A percentile compares a stretch with the other conserved stretches of the same genome.
Conservation (phyloP, 306 rosid genomes). For the Lupinus albus region DNA sequence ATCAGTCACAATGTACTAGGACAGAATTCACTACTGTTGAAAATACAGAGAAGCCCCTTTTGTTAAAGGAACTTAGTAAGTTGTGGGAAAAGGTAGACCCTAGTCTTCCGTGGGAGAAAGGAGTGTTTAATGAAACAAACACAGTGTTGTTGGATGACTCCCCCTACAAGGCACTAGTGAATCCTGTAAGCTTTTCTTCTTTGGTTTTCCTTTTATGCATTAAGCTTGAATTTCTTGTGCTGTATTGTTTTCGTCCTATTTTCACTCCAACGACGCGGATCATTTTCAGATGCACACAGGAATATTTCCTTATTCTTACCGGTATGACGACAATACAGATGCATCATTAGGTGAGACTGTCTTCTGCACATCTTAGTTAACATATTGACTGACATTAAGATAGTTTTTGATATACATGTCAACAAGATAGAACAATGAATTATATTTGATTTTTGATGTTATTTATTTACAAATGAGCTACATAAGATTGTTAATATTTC, state of each 20-base stretch:
- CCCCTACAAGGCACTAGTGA: conserved; percentile 79
- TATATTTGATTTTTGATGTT: too few species aligned
- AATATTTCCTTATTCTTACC: conserved; percentile 75
- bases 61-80: conserved; percentile 77
- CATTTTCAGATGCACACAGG: conserved; percentile 68
- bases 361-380: conserved; percentile 15
- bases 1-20: conserved; percentile 67
- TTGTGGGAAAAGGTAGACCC: conserved; percentile 73
- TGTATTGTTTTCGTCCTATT: conserved; percentile 30
- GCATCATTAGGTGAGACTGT: conserved; percentile 68
- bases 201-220: conserved; percentile 27
- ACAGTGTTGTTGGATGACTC: conserved; percentile 89
- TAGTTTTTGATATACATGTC: too few species aligned
- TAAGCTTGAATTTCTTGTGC: conserved; percentile 30
- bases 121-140: conserved; percentile 76
- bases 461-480: too few species aligned
- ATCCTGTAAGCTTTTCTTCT: conserved; percentile 68
- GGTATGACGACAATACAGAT: conserved; percentile 48
- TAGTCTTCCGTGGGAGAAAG: conserved; percentile 73
- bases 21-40: conserved; percentile 61
- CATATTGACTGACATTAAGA: not conserved
- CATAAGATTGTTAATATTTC: conserved; percentile 1
- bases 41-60: conserved; percentile 61
- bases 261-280: conserved; percentile 25
- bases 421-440: too few species aligned